Base-by-base conservation (phyloP, 2,329 filamentous ascomycete genomes). In the Sphaerostilbella broomeana region DNA sequence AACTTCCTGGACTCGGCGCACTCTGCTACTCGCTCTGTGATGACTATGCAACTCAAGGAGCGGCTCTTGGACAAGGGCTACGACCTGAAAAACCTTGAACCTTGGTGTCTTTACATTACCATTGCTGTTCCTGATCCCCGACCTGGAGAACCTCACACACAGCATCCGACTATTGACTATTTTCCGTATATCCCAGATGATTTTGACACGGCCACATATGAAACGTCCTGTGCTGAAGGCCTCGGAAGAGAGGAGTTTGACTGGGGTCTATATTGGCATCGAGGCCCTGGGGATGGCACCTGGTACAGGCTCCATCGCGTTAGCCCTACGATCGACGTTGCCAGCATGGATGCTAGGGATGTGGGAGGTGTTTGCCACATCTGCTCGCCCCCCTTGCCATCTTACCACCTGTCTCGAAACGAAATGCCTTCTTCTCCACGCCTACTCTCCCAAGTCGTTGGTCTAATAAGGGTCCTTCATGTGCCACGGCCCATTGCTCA, bases 201-300 rank as follows among this genome's bases (percentile, higher is more conserved):
- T 20, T 39, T 53, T 6, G 42, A 43, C 16, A 35, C 45, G 5
- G 43, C 35, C n/a, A 42, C 38, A 4, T 46, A 55, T 28, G 49
- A 55, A 17, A 46, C 45, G 9, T 38, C 26, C 15, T 47, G 47
- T n/a, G 31, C 51, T 5, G 31, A 49, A 21, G 46, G 49, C 16
- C 35, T 44, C 15, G 50, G 42, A 4, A 45, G 44, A 5, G 54
- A 58, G 26, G 54, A 62, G 29, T 62, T 63, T 32, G 49, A 52
- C 46, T 63, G 60, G 60, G 60, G 58, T n/a, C 40, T 63, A 32
- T 63, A 63, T 46, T 59, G 52, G 44, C 55, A 63, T 36, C 52
- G 53, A 25, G 40, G 38, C 28, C 43, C 46, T 16, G 44, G 45
- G 17, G 44, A 53, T 21, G 52, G 59, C 16, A 53, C 50, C 7